Conservation (phyloP, 73 alveolate genomes). For the Paramecium tetraurelia region DNA sequence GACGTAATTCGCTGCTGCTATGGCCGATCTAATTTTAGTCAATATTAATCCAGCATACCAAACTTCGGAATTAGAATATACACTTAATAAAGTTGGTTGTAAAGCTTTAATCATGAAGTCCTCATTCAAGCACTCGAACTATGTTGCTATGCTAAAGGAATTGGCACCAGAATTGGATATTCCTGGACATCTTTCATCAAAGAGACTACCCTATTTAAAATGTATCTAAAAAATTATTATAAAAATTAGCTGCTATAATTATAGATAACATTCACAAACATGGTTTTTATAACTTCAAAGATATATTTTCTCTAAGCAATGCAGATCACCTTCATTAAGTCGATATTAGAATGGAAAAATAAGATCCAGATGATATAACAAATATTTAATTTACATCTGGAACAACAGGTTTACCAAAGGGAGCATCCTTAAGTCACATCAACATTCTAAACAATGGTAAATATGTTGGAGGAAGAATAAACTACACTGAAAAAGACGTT, state of each 20-base stretch:
- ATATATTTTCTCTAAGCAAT: conserved; percentile 50
- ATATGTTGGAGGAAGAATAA: conserved; percentile 68
- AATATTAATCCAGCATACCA: conserved; percentile 89
- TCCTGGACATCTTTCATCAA: conserved; percentile 7
- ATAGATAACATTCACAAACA: conserved; percentile 64
- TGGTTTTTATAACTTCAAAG: conserved; percentile 73
- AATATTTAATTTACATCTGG: conserved; percentile 90
- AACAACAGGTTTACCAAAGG: conserved; percentile 87
- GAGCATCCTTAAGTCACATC: conserved; percentile 77
- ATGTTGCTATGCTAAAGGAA: conserved; percentile 67
- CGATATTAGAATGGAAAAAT: conserved; percentile 28
- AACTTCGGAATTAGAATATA: conserved; percentile 67
- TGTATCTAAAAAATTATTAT: neutral
- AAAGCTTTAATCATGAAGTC: conserved; percentile 77
- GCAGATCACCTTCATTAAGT: conserved; percentile 52
- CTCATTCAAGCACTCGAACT: conserved; percentile 66
- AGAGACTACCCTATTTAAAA: neutral
- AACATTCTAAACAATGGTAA: conserved; percentile 73
- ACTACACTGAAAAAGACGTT: conserved; percentile 60
- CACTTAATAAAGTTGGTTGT: conserved; percentile 65
- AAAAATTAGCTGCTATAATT: conserved; percentile 19
- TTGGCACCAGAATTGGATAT: conserved; percentile 62
- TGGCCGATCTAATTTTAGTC: conserved; percentile 87
- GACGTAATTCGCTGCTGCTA: conserved; percentile 78
- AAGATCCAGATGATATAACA: conserved; percentile 71